Base-by-base conservation (phyloP, 176 grass and related monocot species). In the Alloteropsis semialata region DNA sequence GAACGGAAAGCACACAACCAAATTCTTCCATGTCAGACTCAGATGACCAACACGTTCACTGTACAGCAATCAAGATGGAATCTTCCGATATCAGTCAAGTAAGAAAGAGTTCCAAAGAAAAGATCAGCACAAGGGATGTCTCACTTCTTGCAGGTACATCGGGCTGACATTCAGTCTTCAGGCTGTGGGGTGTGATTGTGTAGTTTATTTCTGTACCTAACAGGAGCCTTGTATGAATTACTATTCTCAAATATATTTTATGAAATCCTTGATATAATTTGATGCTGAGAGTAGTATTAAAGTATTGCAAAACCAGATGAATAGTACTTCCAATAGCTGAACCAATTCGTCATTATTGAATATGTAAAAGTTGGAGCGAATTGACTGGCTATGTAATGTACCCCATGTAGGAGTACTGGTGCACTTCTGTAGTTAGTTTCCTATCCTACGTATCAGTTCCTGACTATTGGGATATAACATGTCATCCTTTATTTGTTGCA, bases 121-220 rank as follows among this genome's bases (percentile, higher is more conserved):
- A 69, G 55, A 44, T 18, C 22, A 65, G 51, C 76, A 61, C 67
- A 62, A 87, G 89, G 72, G 82, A 82, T 22, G 49, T 75, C 18
- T 80, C 89, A 38, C 58, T 88, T 82, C 72, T 89, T 73, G 61
- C 82, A 86, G 89, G 94, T 94, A 83, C 45, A 62, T 69, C 84
- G 86, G 39, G 22, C 59, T 75, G 65, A 1, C 43, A 21, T 38
- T 87, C 59, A 32, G 21, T 34, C 72, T 15, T 61, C 45, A 72
- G 9, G 10, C 24, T 30, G 49, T 29, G 8, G 45, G 38, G 10
- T 72, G 5, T 60, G 15, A n/a, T 7, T 24, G 0, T 38, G 41
- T 68, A 42, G 32, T 78, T 28, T 15, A 1, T 77, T 49, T 74
- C 27, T 80, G 14, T 74, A 71, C 50, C 29, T 6, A 74, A 66